Evolutionary conservation across 2,329 filamentous ascomycete genomes (phyloP).

Genomic region (Verticillium alfalfae): DNA sequence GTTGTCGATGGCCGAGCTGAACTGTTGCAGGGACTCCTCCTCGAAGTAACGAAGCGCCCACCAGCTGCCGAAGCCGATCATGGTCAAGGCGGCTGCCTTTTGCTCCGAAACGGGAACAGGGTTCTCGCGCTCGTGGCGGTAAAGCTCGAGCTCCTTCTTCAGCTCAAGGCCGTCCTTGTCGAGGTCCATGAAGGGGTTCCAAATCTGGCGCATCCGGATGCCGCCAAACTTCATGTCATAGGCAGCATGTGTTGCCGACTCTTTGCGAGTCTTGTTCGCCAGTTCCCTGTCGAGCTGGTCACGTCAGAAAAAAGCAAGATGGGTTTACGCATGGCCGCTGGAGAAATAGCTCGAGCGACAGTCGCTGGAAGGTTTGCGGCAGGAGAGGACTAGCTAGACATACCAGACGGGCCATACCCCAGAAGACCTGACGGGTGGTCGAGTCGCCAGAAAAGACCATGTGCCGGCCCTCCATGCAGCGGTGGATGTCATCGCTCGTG

Average conservation of each 20-base stretch:
- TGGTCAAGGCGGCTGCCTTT: conserved; percentile 13
- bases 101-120: conserved; percentile 10
- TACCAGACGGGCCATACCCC: conserved; percentile 33
- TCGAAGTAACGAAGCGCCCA: conserved; percentile 11
- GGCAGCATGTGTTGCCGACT: neutral
- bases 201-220: conserved; percentile 49
- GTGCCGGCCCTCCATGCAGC: conserved; percentile 44
- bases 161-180: conserved; percentile 17
- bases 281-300: neutral
- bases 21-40: conserved; percentile 9
- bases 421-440: conserved; percentile 53
- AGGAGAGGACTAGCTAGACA: conserved; percentile 13
- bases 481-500: conserved; percentile 40
- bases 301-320: neutral
- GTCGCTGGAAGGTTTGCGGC: too few species aligned
- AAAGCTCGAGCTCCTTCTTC: conserved; percentile 14
- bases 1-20: conserved; percentile 15
- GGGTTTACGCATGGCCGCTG: neutral
- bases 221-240: conserved; percentile 31
- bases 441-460: conserved; percentile 57
- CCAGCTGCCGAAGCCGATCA: conserved; percentile 21
- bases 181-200: conserved; percentile 56
- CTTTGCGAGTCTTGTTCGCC: neutral
- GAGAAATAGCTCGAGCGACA: too few species aligned
- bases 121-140: conserved; percentile 13